Evolutionary conservation across 129 eudicot genomes (phyloP), one percentile per base, ranked within the genome.

Genomic region (Centaurea solstitialis): DNA sequence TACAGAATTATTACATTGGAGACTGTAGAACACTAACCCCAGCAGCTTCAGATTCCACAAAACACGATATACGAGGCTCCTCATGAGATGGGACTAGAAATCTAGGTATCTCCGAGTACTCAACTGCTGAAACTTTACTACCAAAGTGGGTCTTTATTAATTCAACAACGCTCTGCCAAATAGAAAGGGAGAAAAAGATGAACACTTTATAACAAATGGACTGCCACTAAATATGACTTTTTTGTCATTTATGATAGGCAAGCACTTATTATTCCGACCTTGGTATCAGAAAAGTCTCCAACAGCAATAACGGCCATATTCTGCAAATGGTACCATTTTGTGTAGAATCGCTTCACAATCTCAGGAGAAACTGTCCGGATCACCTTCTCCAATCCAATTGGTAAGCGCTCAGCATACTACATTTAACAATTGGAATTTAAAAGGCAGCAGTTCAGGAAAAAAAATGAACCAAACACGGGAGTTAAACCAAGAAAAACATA

Each of bases 251-350:
- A 76, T 5, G 40, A 39, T 24, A 82, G 35, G 72, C 71, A 75
- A 76, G 28, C 26, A 76, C 26, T 38, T 35, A 35, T 75, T 24
- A 80, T 71, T 17, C 85, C 47, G 84, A 94, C 98, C 98, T 94
- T 80, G 17, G 94, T 88, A 87, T 94, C 96, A 81, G 96, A 85
- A 74, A 94, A 94, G 76, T 94, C 97, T 69, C 98, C 98, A 69
- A 94, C 90, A 76, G 97, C 98, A 78, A 94, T 88, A 67, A 94
- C 92, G 35, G 97, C 96, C 98, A 94, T 94, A 80, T 94, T 89
- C 77, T 89, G 90, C 77, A 94, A 59, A 82, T 87, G 86, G 86
- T 92, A 94, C 97, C 97, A 94, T 78, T 89, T 94, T 77, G 82
- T 92, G 81, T 90, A 94, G 72, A 94, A 94, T 67, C 53, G 83